Conservation (phyloP, 768 basidiomycete species). For the Mycena pura region DNA sequence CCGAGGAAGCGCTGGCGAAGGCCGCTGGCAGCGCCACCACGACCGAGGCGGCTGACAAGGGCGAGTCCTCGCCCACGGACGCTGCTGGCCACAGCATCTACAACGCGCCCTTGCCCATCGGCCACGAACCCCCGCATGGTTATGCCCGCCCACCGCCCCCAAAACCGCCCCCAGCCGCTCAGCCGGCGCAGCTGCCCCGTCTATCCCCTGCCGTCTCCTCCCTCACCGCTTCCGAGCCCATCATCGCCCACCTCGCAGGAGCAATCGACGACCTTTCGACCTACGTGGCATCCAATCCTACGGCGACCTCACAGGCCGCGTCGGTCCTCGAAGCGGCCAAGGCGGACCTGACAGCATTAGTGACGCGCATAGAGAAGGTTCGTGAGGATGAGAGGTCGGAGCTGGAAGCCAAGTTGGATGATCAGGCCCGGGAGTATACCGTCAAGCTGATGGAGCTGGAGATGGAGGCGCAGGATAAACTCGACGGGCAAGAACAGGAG, state of each 20-base stretch:
- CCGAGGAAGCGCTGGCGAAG: slow-evolving; percentile 73
- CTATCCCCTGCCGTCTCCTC: slow-evolving; percentile 82
- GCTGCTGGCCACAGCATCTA: slow-evolving; percentile 57
- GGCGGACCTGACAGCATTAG: slow-evolving; percentile 79
- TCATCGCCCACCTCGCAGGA: slow-evolving; percentile 88
- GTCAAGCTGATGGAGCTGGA: slow-evolving; percentile 81
- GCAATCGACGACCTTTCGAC: slow-evolving; percentile 93
- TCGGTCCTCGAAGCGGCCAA: slow-evolving; percentile 84
- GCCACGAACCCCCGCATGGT: slow-evolving; percentile 93
- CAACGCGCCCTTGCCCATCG: slow-evolving; percentile 80
- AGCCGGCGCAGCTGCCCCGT: slow-evolving; percentile 63
- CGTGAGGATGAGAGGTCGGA: slow-evolving; percentile 79
- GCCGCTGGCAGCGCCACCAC: slow-evolving; percentile 37
- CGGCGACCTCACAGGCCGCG: slow-evolving; percentile 69
- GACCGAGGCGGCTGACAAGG: slow-evolving; percentile 29
- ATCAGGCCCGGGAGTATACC: slow-evolving; percentile 85
- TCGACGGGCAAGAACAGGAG: slow-evolving; percentile 85
- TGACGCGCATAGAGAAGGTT: slow-evolving; percentile 75
- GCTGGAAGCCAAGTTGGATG: slow-evolving; percentile 71
- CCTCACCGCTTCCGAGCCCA: slow-evolving; percentile 81
- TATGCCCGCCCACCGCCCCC: slow-evolving; percentile 68
- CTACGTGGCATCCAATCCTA: slow-evolving; percentile 78
- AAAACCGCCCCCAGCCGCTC: slow-evolving; percentile 43
- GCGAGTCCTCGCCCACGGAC: slow-evolving; percentile 20
- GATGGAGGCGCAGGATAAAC: slow-evolving; percentile 84